Conservation (phyloP, 2,329 filamentous ascomycete genomes). For the Colletotrichum sp. region DNA sequence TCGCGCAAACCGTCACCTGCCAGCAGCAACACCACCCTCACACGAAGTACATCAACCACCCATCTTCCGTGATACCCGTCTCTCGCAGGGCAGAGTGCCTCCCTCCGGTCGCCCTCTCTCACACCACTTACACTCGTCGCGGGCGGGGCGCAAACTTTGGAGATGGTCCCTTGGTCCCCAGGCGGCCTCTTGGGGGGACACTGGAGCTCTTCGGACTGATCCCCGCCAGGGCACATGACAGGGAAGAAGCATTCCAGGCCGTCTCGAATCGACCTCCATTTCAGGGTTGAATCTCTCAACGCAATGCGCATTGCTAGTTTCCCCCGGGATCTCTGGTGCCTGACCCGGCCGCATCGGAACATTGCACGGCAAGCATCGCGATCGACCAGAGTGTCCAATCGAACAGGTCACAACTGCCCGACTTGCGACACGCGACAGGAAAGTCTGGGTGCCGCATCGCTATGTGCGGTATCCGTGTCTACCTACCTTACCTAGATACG, state of each 20-base stretch:
- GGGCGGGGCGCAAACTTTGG: conserved; percentile 13
- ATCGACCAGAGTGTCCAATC: not conserved
- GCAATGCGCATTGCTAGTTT: conserved; percentile 16
- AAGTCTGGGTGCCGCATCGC: not conserved
- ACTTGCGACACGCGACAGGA: conserved; percentile 4
- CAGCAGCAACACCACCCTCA: not conserved
- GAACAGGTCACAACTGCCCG: not conserved
- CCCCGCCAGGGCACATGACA: conserved; percentile 3
- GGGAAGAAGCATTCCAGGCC: conserved; percentile 17
- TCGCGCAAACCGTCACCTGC: not conserved
- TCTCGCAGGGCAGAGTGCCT: not conserved
- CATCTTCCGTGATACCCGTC: not conserved
- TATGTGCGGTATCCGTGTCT: not conserved
- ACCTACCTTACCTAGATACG: not conserved
- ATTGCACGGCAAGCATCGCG: not conserved
- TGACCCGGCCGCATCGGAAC: conserved; percentile 3
- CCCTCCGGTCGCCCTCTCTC: not conserved
- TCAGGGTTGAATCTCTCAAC: conserved; percentile 14
- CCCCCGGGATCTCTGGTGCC: conserved; percentile 5
- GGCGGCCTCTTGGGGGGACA: not conserved
- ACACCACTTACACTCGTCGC: conserved; percentile 15
- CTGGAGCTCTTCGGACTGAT: conserved; percentile 6
- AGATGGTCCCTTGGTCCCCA: not conserved
- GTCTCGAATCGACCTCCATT: conserved; percentile 17
- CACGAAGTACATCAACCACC: not conserved